A percentile compares a stretch with the other conserved stretches of the same genome.
These are phyloP conservation scores for Aquilaria malaccensis DNA, from an alignment of 345 rosid genomes.

Conservation along the genomic window DNA sequence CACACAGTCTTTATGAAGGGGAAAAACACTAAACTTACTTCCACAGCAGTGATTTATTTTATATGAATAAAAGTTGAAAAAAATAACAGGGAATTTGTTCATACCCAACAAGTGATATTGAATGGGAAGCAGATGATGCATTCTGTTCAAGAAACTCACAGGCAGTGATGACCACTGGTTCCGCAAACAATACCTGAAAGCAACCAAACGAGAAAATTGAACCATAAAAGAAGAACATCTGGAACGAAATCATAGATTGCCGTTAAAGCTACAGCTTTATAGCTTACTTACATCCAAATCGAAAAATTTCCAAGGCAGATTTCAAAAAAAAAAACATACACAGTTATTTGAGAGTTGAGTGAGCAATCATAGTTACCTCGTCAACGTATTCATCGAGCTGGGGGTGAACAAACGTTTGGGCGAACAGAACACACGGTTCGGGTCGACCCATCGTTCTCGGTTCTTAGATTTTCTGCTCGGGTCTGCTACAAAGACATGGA, in stretches of 20 bases:
- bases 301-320: background rate
- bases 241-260: background rate
- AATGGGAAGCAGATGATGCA: constrained; percentile 74
- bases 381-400: constrained; percentile 96
- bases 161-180: constrained; percentile 84
- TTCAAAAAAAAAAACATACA: background rate
- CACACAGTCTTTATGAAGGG: too few relatives aligned
- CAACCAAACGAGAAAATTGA: constrained; percentile 5
- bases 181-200: constrained; percentile 79
- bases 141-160: constrained; percentile 95
- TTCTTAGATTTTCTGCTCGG: constrained; percentile 7
- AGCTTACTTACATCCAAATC: background rate
- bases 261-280: background rate
- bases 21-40: too few relatives aligned
- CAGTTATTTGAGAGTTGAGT: background rate
- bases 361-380: constrained; percentile 44
- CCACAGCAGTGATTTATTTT: too few relatives aligned
- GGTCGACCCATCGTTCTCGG: constrained; percentile 62
- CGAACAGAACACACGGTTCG: constrained; percentile 84
- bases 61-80: background rate
- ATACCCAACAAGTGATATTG: constrained; percentile 79
- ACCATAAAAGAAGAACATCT: constrained; percentile 1
- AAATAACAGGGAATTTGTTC: background rate
- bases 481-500: constrained; percentile 5
- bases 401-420: constrained; percentile 92